These are phyloP conservation scores for Aspergillus bertholletiae DNA, from an alignment of 495 filamentous ascomycete genomes.

Conservation along the genomic window DNA sequence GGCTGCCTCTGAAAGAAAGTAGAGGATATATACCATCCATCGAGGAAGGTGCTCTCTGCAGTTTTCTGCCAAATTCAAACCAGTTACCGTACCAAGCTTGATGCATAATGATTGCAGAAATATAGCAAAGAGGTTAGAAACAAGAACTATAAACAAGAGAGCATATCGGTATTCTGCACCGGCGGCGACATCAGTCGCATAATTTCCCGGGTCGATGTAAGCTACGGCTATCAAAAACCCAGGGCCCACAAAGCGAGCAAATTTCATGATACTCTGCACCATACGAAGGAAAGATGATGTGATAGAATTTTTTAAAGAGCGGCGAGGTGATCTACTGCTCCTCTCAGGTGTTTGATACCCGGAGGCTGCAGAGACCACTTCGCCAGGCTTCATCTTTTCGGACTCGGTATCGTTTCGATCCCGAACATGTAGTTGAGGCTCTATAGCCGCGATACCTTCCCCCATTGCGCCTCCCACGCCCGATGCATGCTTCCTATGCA, in stretches of 20 bases:
- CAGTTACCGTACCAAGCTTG: conserved; percentile 82
- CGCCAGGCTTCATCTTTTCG: conserved; percentile 29
- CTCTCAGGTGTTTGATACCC: conserved; percentile 32
- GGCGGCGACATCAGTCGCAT: conserved; percentile 77
- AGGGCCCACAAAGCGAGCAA: conserved; percentile 75
- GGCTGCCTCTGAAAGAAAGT: conserved; percentile 71
- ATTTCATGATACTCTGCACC: conserved; percentile 51
- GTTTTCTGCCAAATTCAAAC: conserved; percentile 75
- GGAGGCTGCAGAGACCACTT: conserved; percentile 32
- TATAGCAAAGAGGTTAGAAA: conserved; percentile 83
- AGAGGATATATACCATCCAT: conserved; percentile 74
- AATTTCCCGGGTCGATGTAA: conserved; percentile 82
- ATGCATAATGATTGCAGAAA: conserved; percentile 79
- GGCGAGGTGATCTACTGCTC: conserved; percentile 37
- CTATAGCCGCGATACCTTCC: conserved; percentile 25
- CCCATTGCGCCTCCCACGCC: conserved; percentile 15
- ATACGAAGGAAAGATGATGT: conserved; percentile 15
- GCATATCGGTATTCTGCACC: conserved; percentile 62
- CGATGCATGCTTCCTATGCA: conserved; percentile 31
- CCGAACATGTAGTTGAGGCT: conserved; percentile 19
- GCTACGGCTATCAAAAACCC: conserved; percentile 82
- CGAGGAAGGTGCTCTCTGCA: conserved; percentile 70
- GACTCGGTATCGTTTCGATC: conserved; percentile 22
- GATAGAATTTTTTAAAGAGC: conserved; percentile 25
- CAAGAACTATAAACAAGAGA: conserved; percentile 74